These are phyloP conservation scores for Epichloe aotearoae DNA, from an alignment of 2,329 filamentous ascomycete genomes.

Conservation along the genomic window DNA sequence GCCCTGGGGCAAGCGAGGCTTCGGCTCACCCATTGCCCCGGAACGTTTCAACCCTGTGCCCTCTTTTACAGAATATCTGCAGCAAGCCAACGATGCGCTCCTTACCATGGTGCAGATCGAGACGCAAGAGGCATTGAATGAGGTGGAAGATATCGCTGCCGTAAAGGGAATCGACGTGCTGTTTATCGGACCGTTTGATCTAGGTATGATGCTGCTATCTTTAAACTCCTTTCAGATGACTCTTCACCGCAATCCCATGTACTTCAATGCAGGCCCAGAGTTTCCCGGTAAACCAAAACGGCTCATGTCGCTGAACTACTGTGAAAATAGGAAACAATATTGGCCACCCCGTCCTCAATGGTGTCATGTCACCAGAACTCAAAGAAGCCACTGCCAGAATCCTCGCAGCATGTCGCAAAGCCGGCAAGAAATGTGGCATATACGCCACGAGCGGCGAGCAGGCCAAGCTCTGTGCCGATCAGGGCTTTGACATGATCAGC, in stretches of 20 bases:
- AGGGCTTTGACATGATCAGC: conserved; percentile 50
- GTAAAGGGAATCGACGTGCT: conserved; percentile 48
- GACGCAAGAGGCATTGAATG: conserved; percentile 46
- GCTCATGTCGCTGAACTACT: not conserved
- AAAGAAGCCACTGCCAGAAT: conserved; percentile 45
- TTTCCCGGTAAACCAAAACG: not conserved
- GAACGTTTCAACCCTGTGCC: conserved; percentile 30
- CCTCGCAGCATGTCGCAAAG: conserved; percentile 40
- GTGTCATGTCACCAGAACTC: conserved; percentile 44
- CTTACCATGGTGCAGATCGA: conserved; percentile 57
- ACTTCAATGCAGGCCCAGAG: not conserved
- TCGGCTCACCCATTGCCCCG: conserved; percentile 33
- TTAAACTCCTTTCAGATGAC: too few relatives aligned
- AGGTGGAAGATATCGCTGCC: conserved; percentile 47
- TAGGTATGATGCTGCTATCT: conserved; percentile 25
- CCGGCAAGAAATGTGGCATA: conserved; percentile 54
- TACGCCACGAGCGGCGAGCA: conserved; percentile 44
- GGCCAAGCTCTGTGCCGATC: conserved; percentile 38
- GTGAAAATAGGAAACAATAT: conserved; percentile 39
- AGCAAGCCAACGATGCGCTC: conserved; percentile 36
- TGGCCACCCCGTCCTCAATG: conserved; percentile 47
- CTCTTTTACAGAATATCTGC: conserved; percentile 34
- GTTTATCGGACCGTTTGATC: conserved; percentile 54
- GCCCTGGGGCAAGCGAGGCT: conserved; percentile 33
- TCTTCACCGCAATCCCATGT: too few relatives aligned